Conservation (phyloP, 73 alveolate genomes). For the Symbiodinium pilosum region DNA sequence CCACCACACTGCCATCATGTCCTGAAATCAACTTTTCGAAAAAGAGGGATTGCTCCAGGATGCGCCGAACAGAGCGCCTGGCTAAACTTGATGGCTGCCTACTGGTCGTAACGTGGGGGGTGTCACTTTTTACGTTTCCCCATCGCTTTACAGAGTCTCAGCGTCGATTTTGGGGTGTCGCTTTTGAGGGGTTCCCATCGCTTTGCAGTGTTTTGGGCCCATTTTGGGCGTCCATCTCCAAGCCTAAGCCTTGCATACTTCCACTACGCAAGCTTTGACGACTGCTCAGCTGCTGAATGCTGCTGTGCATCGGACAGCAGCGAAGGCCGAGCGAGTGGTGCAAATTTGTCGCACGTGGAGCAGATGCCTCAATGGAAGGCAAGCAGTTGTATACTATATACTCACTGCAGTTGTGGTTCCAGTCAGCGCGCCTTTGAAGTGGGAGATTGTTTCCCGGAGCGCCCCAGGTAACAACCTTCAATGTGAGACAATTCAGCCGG, state of each 20-base stretch:
- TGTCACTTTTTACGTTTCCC: no score
- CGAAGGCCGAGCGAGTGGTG: constrained; percentile 1
- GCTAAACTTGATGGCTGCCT: no score
- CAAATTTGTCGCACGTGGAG: background rate
- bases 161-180: background rate
- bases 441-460: background rate
- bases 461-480: constrained; percentile 7
- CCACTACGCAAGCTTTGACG: background rate
- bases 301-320: background rate
- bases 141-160: background rate
- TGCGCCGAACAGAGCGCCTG: no score
- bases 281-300: background rate
- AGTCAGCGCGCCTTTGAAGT: background rate
- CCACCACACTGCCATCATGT: background rate
- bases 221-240: no score
- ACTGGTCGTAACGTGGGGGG: no score
- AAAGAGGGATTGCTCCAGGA: no score
- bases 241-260: no score
- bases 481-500: no score
- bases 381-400: no score
- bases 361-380: background rate
- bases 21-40: background rate
- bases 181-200: background rate
- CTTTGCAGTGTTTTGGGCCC: no score
- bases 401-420: no score